Percentiles rank a stretch among this genome's conserved stretches.
phyloP scores from a whole-genome alignment of 306 rosid species.

The Vigna nakashimae region DNA sequence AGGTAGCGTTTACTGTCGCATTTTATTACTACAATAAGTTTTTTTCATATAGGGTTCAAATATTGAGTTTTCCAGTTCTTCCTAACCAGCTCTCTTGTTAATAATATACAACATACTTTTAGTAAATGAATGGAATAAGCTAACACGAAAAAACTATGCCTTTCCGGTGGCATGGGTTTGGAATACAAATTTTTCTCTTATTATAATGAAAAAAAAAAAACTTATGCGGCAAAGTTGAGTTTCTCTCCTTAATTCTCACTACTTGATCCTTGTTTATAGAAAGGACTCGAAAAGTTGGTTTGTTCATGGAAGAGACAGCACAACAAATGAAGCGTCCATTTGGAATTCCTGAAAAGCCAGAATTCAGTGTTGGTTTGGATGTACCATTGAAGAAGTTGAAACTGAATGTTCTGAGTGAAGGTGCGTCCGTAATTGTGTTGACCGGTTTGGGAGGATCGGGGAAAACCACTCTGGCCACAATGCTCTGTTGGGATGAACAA shows the following conservation, averaged over 20 bases:
- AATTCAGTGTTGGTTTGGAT: slow-evolving; percentile 50
- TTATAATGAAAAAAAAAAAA: neutral
- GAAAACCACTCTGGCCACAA: neutral
- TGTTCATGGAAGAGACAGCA: neutral
- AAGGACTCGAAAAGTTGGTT: neutral
- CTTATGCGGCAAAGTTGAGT: neutral
- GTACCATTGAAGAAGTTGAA: neutral
- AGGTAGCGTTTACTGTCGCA: neutral
- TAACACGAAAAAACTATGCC: neutral
- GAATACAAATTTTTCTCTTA: neutral
- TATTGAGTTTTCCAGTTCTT: neutral
- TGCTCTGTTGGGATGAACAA: neutral
- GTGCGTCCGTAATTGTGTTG: neutral
- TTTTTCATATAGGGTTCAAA: neutral
- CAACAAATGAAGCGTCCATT: neutral
- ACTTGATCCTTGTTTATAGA: neutral
- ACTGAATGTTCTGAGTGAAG: neutral
- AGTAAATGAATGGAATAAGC: neutral
- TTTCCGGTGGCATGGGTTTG: neutral
- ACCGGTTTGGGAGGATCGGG: slow-evolving; percentile 13
- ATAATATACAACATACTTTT: no score
- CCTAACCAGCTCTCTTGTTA: no score
- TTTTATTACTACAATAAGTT: neutral
- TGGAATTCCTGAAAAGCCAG: slow-evolving; percentile 44
- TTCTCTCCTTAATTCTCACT: neutral